Conservation (phyloP, 805 yeast genomes). For the Metschnikowia baotianmanensis region DNA sequence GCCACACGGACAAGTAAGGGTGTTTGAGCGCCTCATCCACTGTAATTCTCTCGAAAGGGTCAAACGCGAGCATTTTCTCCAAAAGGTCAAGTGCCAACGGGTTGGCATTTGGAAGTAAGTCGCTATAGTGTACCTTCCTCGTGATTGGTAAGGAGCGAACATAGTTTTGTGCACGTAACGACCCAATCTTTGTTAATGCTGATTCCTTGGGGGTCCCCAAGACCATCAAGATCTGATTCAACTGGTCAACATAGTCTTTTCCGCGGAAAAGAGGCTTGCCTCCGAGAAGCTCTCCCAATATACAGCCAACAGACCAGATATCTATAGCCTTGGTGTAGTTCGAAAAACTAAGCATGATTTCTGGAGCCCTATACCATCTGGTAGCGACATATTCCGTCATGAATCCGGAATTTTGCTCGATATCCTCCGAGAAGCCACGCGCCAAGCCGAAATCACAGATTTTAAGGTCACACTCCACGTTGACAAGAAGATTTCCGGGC, state of each 20-base stretch:
- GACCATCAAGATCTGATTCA: constrained; percentile 80
- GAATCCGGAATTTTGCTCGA: constrained; percentile 87
- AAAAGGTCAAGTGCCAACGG: constrained; percentile 74
- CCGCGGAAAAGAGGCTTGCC: constrained; percentile 93
- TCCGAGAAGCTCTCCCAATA: constrained; percentile 88
- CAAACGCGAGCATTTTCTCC: constrained; percentile 77
- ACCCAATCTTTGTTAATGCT: constrained; percentile 54
- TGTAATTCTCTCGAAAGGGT: constrained; percentile 78
- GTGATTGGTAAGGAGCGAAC: constrained; percentile 82
- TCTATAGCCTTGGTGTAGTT: constrained; percentile 96
- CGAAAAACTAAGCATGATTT: constrained; percentile 91
- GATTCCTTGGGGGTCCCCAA: constrained; percentile 84
- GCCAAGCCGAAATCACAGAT: constrained; percentile 97
- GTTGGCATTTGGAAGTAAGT: constrained; percentile 79
- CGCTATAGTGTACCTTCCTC: constrained; percentile 71
- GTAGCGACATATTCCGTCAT: constrained; percentile 98
- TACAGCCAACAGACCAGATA: constrained; percentile 98
- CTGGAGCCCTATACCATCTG: constrained; percentile 98
- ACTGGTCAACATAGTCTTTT: constrained; percentile 92
- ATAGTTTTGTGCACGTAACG: constrained; percentile 87
- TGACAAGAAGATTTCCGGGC: constrained; percentile 89
- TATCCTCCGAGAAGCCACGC: constrained; percentile 80
- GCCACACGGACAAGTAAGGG: constrained; percentile 88
- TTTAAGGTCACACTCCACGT: constrained; percentile 94
- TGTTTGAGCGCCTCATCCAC: constrained; percentile 88